Conservation (phyloP, 1,284 basidiomycete species). For the Sanghuangporus baumii region DNA sequence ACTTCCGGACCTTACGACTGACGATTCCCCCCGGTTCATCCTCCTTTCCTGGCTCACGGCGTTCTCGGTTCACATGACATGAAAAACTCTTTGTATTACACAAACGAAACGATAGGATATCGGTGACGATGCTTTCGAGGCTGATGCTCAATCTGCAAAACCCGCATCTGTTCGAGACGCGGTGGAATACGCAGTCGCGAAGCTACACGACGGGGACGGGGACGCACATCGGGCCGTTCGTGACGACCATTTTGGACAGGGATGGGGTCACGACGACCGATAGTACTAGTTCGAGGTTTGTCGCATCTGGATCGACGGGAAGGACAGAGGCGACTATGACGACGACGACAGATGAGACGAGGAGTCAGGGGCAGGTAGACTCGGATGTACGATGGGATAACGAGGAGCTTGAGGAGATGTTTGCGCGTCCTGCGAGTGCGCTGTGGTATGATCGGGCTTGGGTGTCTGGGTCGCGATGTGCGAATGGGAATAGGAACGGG, state of each 20-base stretch:
- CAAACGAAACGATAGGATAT: slow-evolving; percentile 5
- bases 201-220: neutral
- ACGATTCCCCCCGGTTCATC: neutral
- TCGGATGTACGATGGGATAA: neutral
- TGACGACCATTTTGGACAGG: neutral
- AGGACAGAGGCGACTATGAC: neutral
- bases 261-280: neutral
- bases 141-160: slow-evolving; percentile 17
- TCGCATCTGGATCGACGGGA: neutral
- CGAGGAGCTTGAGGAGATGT: neutral
- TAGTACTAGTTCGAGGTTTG: neutral
- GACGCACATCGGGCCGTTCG: slow-evolving; percentile 1
- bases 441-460: slow-evolving; percentile 12
- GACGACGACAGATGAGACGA: neutral
- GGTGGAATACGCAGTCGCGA: neutral
- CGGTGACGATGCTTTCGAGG: slow-evolving; percentile 14
- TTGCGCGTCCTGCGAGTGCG: neutral
- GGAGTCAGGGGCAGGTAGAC: neutral
- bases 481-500: neutral
- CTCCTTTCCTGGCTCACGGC: neutral
- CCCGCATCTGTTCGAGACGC: slow-evolving; percentile 1
- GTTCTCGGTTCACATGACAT: neutral
- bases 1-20: neutral
- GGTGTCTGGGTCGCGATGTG: neutral
- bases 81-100: neutral